Evolutionary conservation across 2,329 filamentous ascomycete genomes (phyloP).

Genomic region (Ascochyta pisi): DNA sequence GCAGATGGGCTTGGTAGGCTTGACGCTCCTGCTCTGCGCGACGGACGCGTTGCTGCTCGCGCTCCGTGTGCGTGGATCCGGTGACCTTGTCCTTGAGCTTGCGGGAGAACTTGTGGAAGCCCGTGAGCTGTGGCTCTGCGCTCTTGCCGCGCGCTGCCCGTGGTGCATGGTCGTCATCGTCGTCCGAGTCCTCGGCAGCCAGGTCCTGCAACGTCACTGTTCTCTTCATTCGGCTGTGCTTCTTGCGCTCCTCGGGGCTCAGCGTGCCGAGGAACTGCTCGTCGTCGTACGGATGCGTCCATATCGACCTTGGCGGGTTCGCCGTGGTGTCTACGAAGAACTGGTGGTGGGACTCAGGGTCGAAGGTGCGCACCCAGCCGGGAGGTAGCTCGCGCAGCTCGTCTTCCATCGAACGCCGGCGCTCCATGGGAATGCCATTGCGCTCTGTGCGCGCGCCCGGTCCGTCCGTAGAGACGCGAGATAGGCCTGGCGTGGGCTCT

Average conservation of each 20-base stretch:
- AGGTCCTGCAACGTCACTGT: constrained; percentile 53
- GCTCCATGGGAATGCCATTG: constrained; percentile 61
- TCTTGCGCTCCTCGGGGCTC: constrained; percentile 57
- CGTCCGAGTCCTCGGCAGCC: constrained; percentile 52
- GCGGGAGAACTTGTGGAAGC: constrained; percentile 58
- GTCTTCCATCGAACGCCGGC: constrained; percentile 68
- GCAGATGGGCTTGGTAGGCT: constrained; percentile 61
- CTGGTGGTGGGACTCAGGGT: constrained; percentile 61
- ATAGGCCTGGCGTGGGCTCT: constrained; percentile 29
- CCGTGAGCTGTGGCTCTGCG: constrained; percentile 35
- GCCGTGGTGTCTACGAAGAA: constrained; percentile 68
- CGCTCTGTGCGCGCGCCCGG: constrained; percentile 45
- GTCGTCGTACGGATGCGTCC: constrained; percentile 69
- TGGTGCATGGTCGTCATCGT: constrained; percentile 30
- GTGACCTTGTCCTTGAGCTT: constrained; percentile 68
- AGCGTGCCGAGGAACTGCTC: constrained; percentile 60
- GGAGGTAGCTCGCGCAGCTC: constrained; percentile 61
- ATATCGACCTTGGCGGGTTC: constrained; percentile 64
- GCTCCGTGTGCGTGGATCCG: constrained; percentile 62
- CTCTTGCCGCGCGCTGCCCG: constrained; percentile 9
- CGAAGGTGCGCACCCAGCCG: constrained; percentile 66
- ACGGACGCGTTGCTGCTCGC: constrained; percentile 54
- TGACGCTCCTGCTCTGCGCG: constrained; percentile 59
- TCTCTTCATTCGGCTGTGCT: constrained; percentile 50
- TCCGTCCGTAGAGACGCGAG: constrained; percentile 41